These are phyloP conservation scores for Pythium chondricola DNA, from an alignment of 352 stramenopile genomes.

Conservation along the genomic window DNA sequence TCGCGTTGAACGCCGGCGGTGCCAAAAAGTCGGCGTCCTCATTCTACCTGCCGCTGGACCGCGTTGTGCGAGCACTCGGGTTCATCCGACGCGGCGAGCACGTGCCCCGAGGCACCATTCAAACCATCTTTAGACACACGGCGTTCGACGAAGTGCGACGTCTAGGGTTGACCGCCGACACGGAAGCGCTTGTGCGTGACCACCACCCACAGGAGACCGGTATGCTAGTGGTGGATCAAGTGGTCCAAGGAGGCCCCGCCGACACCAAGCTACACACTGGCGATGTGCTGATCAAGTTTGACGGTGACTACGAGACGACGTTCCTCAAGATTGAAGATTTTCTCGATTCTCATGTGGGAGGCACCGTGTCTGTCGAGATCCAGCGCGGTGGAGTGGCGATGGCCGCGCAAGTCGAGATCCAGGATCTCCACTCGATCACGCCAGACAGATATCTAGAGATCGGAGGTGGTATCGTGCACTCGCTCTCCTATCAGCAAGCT, in stretches of 20 bases:
- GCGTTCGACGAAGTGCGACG: constrained; percentile 87
- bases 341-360: constrained; percentile 64
- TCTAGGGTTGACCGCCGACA: constrained; percentile 63
- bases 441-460: constrained; percentile 81
- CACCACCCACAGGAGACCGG: constrained; percentile 79
- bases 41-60: constrained; percentile 88
- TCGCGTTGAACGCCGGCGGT: constrained; percentile 88
- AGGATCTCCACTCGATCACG: constrained; percentile 83
- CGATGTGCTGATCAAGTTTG: constrained; percentile 84
- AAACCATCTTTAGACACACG: constrained; percentile 87
- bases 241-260: constrained; percentile 73
- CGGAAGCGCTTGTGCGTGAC: constrained; percentile 62
- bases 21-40: constrained; percentile 84
- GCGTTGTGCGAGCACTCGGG: constrained; percentile 71
- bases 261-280: constrained; percentile 72
- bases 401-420: constrained; percentile 35
- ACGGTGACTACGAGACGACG: constrained; percentile 60
- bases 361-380: constrained; percentile 61
- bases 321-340: constrained; percentile 82
- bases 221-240: constrained; percentile 87
- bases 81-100: constrained; percentile 48
- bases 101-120: constrained; percentile 74
- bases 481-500: constrained; percentile 85
- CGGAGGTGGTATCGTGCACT: constrained; percentile 81
- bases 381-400: constrained; percentile 64